Base-by-base conservation (phyloP, 768 basidiomycete species). In the Russula ochroleuca region DNA sequence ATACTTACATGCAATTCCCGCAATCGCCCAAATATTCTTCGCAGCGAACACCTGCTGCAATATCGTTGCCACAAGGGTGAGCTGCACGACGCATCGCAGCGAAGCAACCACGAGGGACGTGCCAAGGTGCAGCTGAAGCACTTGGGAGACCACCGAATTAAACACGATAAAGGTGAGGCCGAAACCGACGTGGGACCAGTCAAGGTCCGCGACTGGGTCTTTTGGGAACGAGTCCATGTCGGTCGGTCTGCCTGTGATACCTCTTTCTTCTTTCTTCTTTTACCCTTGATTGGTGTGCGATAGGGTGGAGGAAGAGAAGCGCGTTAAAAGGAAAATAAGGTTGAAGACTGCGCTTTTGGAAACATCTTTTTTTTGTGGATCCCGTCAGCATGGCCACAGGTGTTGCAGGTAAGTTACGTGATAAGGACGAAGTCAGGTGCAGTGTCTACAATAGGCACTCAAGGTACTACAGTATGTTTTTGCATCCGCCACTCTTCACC, bases 91-190 rank as follows among this genome's bases (percentile, higher is more conserved):
- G 72, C 93, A 95, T 72, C 93, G 78, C 47, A 85, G 61, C 0
- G 90, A 85, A 0, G 91, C 84, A 8, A 85, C 81, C 23, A 90
- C 69, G 23, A 95, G 80, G 5, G 86, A 85, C 0, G 78, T 72
- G 1, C 86, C 89, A 49, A 94, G 78, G 2, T 85, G 88, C n/a
- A 95, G 82, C 6, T 84, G 78, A 63, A 92, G 81, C 1, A 78
- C 67, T 7, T 79, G 75, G 2, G 92, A 93, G 6, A 93, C 64
- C 25, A 83, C 64, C 5, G 86, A 82, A 75, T 92, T 83, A 71
- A 94, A 82, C 41, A 85, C 70, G 70, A 95, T 83, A 73, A 95
- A 94, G 3, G 81, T 74, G 69, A 94, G 80, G 0, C 84, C 90
- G 61, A 94, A 79, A 31, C 77, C 82, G 59, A 95, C 89, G 70